Evolutionary conservation across 202 grass and related monocot species (phyloP), one percentile per base, ranked within the genome.

Genomic region (Setaria viridis): DNA sequence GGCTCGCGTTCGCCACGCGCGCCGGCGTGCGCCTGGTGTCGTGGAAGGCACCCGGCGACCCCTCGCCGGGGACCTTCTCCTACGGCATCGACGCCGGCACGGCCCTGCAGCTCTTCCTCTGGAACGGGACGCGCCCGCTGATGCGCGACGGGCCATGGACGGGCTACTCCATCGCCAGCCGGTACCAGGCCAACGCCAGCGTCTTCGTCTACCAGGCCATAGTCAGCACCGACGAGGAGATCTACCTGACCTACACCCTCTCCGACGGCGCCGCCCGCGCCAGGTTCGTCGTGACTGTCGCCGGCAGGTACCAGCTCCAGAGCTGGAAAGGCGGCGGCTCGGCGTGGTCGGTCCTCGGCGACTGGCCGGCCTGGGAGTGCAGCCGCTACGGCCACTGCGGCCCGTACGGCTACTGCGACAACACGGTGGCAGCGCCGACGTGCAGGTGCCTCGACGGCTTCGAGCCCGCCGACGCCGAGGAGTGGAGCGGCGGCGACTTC

Each of bases 71-170:
- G 83, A 50, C 10, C 32, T 87, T 90, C 74, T 55, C 87, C 29
- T 82, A 87, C 75, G 90, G 87, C 45, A 57, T 70, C 0, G 95
- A 97, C 82, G 85, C 90, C 1, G 29, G 7, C 17, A 71, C 82
- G 34, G 86, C 73, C 5, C 88, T 92, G 9, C 92, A 97, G 84
- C 45, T 91, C 7, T 62, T 88, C 76, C 21, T 89, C 11, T 95
- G 87, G 95, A 87, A 97, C 62, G 91, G 86, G 13, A 67, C 76
- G 14, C 50, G 32, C 7, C 86, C 76, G 12, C 21, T 90, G 80
- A 15, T 48, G 89, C 87, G 95, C 21, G 66, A 50, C 19, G 80
- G 80, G 30, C 81, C 80, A 4, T 98, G 92, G 95, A 85, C 80
- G 17, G 92, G 91, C 1, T 47, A 74, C 84, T 16, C 58, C 1